Evolutionary conservation across 2,329 filamentous ascomycete species (phyloP).

Genomic region (Cryphonectria nitschkei): DNA sequence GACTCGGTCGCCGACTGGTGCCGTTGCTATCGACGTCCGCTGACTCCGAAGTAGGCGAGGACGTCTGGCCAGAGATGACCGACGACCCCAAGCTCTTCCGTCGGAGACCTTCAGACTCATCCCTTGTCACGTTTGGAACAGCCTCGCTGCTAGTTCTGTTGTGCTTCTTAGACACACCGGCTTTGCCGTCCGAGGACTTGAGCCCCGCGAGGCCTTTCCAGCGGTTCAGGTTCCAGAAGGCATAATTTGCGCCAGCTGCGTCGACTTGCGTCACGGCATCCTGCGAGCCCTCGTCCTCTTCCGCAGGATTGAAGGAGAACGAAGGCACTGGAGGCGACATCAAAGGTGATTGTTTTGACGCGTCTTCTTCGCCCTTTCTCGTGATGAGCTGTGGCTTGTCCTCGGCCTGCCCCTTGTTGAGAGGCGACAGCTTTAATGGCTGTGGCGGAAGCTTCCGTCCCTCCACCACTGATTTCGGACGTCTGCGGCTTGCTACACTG

Average conservation of each 20-base stretch:
- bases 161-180: conserved; percentile 19
- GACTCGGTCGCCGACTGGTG: conserved; percentile 23
- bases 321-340: conserved; percentile 56
- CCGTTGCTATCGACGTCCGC: conserved; percentile 22
- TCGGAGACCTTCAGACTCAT: background rate
- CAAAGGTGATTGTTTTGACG: conserved; percentile 32
- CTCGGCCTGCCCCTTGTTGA: conserved; percentile 29
- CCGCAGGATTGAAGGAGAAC: conserved; percentile 53
- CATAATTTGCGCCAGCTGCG: conserved; percentile 45
- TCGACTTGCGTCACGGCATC: conserved; percentile 45
- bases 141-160: conserved; percentile 25
- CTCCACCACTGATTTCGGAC: conserved; percentile 11
- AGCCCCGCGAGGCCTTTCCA: conserved; percentile 52
- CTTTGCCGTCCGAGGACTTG: conserved; percentile 34
- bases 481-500: conserved; percentile 30
- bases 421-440: conserved; percentile 10
- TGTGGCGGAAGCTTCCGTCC: conserved; percentile 7
- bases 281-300: conserved; percentile 39
- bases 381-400: conserved; percentile 28
- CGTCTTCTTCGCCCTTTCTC: conserved; percentile 28
- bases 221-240: conserved; percentile 62
- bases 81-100: conserved; percentile 24
- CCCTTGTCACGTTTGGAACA: conserved; percentile 4
- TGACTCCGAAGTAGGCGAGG: conserved; percentile 29
- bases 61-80: conserved; percentile 10